Evolutionary conservation across 768 basidiomycete genomes (phyloP), one percentile per base, ranked within the genome.

Genomic region (Punctularia strigosozonata): DNA sequence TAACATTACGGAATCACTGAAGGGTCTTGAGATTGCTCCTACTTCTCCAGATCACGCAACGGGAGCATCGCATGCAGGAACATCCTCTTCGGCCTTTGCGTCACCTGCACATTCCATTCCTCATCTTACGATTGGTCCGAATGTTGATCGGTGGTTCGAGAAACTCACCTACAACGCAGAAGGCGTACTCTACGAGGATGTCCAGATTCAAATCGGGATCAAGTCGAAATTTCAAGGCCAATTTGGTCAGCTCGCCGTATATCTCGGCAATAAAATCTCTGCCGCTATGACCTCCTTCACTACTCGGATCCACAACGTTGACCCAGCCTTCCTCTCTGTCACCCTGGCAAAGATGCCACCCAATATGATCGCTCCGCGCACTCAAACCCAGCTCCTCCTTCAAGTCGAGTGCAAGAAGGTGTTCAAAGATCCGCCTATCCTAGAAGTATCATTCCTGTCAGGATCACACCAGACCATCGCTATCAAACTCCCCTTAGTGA

Each of bases 181-280:
- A 44, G 95, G 95, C 32, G 77, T 98, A 24, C 69, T 99, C 10
- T 98, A 87, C 59, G 95, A 99, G 59, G 94, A 98, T 49, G 75
- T 86, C 6, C 88, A 94, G 59, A 75, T 99, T 31, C 94, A 98
- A 55, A 76, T 99, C 38, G 95, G 95, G 24, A 60, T 98, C 64
- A 99, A 98, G 64, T 90, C 91, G 22, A 83, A 91, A 51, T 99
- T 86, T 57, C 94, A 98, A 56, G 85, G 87, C 13, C 85, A 94
- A 51, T 73, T 91, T 26, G 95, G 94, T 13, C 89, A 97, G 50
- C 53, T 99, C 35, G 92, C 92, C 19, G 65, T 99, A 25, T 98
- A 95, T 62, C 72, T 98, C 45, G 95, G 95, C 47, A 99, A 98
- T 69, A 99, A 99, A 57, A 67, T 91, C 37, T 74, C 84, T 5